A percentile compares a stretch with the other conserved stretches of the same genome.
Conservation (phyloP, 352 stramenopile species). For the Phytopythium vexans region DNA sequence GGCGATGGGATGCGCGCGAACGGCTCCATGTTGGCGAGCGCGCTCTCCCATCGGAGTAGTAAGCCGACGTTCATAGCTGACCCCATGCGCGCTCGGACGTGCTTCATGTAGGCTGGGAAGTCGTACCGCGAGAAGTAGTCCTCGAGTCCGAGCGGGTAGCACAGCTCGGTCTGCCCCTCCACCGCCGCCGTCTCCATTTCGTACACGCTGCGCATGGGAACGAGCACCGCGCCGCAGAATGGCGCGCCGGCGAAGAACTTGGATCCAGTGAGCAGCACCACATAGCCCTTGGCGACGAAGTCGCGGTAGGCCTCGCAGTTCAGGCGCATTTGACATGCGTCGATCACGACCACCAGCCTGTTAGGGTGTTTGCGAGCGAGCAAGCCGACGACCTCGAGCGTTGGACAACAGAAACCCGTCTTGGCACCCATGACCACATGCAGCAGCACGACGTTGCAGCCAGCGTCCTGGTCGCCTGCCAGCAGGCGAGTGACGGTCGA, state of each 20-base stretch:
- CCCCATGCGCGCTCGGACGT: constrained; percentile 49
- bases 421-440: constrained; percentile 87
- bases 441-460: constrained; percentile 70
- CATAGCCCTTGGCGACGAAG: constrained; percentile 59
- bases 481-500: constrained; percentile 47
- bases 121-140: constrained; percentile 87
- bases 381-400: constrained; percentile 51
- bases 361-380: constrained; percentile 60
- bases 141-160: constrained; percentile 62
- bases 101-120: constrained; percentile 60
- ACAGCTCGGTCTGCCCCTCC: constrained; percentile 50
- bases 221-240: constrained; percentile 83
- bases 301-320: constrained; percentile 55
- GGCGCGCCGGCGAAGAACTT: constrained; percentile 88
- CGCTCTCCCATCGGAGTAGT: constrained; percentile 78
- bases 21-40: constrained; percentile 76
- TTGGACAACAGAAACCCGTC: constrained; percentile 80
- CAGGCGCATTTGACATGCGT: constrained; percentile 86
- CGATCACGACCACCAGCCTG: constrained; percentile 76
- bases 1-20: constrained; percentile 54
- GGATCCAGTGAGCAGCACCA: constrained; percentile 81
- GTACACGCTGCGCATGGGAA: constrained; percentile 70
- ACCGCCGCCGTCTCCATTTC: constrained; percentile 75
- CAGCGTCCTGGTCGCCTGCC: constrained; percentile 15
- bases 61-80: constrained; percentile 75